A percentile compares a stretch with the other conserved stretches of the same genome.
Evolutionary conservation across 2,329 filamentous ascomycete species (phyloP).

Genomic region (Aspergillus candidus): DNA sequence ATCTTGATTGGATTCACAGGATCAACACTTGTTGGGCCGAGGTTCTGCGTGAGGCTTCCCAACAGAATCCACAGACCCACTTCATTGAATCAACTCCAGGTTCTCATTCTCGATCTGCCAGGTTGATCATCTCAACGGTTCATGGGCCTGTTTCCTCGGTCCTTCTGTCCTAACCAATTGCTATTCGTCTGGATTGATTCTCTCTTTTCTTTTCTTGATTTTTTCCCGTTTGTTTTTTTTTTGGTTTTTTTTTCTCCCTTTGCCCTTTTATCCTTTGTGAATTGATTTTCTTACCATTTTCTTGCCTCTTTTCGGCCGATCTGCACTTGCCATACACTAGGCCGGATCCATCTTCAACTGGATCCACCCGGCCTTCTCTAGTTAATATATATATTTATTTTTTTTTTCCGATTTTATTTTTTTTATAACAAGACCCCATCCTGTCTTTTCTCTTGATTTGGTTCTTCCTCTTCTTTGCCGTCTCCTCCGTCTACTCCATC

Average conservation of each 20-base stretch:
- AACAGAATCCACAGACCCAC: conserved; percentile 14
- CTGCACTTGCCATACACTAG: background rate
- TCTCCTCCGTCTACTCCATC: background rate
- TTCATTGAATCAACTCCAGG: background rate
- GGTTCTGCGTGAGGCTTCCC: conserved; percentile 4
- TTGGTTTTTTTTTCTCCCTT: background rate
- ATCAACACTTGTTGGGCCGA: conserved; percentile 8
- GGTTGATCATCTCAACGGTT: background rate
- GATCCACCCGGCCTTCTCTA: too few relatives aligned
- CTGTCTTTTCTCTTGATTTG: too few relatives aligned
- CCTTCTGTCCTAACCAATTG: background rate
- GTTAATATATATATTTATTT: too few relatives aligned
- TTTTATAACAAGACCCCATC: too few relatives aligned
- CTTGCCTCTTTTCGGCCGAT: background rate
- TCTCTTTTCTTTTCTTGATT: background rate
- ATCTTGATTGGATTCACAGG: too few relatives aligned
- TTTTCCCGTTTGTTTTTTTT: background rate
- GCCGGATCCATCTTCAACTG: too few relatives aligned
- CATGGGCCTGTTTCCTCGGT: background rate
- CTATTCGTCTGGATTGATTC: background rate
- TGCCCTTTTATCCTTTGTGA: background rate
- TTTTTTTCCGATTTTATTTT: too few relatives aligned
- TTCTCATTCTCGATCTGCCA: background rate
- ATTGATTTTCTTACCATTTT: too few relatives aligned
- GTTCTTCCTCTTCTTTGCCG: conserved; percentile 1